These are phyloP conservation scores for Nematodospora valgi DNA, from an alignment of 805 yeast species.

Conservation along the genomic window DNA sequence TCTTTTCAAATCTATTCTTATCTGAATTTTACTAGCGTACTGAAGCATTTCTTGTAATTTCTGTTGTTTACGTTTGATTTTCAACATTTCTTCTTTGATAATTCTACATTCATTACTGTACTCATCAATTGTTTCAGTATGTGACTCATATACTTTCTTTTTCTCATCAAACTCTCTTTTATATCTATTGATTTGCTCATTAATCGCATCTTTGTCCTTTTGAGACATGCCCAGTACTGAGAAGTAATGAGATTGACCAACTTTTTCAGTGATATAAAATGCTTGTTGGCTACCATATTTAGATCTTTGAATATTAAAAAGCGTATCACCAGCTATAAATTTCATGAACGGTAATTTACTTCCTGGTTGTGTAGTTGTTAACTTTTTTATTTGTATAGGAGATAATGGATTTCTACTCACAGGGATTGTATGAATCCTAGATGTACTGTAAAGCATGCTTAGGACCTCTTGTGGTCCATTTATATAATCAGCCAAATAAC, in stretches of 20 bases:
- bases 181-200: background rate
- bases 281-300: conserved; percentile 60
- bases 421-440: conserved; percentile 56
- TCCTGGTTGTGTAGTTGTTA: conserved; percentile 22
- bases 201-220: conserved; percentile 13
- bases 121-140: conserved; percentile 3
- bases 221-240: conserved; percentile 30
- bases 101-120: conserved; percentile 6
- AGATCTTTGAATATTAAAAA: conserved; percentile 54
- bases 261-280: conserved; percentile 38
- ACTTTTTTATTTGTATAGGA: conserved; percentile 33
- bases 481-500: conserved; percentile 68
- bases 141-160: conserved; percentile 10
- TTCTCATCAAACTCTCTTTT: conserved; percentile 10
- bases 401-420: conserved; percentile 49
- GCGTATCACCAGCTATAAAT: conserved; percentile 56
- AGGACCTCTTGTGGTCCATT: conserved; percentile 72
- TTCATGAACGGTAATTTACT: conserved; percentile 49
- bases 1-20: conserved; percentile 21
- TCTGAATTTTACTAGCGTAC: conserved; percentile 16
- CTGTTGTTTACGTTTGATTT: conserved; percentile 11
- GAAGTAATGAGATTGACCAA: conserved; percentile 27
- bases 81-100: conserved; percentile 11
- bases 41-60: conserved; percentile 12
- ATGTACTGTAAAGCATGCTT: conserved; percentile 61